phyloP scores from a whole-genome alignment of 306 rosid genomes.

The Datisca glomerata region DNA sequence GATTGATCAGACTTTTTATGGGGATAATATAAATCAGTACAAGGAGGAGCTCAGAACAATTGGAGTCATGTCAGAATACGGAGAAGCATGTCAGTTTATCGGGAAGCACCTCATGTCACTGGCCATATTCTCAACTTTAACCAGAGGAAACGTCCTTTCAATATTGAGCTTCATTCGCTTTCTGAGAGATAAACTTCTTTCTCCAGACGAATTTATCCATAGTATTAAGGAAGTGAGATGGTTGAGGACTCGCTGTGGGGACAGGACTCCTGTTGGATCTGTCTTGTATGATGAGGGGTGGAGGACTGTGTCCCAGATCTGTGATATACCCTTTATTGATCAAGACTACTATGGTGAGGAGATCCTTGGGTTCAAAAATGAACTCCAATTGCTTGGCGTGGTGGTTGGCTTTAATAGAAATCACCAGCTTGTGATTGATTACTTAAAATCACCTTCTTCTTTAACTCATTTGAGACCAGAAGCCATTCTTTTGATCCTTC shows the following conservation, averaged over 20 bases:
- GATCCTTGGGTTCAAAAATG: conserved; percentile 26
- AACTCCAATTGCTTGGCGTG: conserved; percentile 55
- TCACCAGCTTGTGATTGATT: conserved; percentile 28
- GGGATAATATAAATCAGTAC: conserved; percentile 22
- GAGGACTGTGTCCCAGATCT: conserved; percentile 38
- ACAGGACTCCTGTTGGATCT: conserved; percentile 44
- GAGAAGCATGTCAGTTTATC: conserved; percentile 50
- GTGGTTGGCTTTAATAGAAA: conserved; percentile 18
- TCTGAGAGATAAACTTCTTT: conserved; percentile 20
- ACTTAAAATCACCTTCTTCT: conserved; percentile 33
- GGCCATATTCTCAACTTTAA: conserved; percentile 27
- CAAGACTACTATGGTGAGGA: conserved; percentile 32
- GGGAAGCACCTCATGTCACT: conserved; percentile 53
- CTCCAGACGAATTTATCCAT: conserved; percentile 22
- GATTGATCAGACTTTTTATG: conserved; percentile 46
- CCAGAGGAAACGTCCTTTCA: conserved; percentile 22
- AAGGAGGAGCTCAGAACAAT: conserved; percentile 42
- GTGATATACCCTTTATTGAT: conserved; percentile 60
- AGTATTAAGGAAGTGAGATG: conserved; percentile 32
- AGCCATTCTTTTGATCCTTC: conserved; percentile 32
- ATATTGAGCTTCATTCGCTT: conserved; percentile 45
- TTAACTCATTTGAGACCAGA: conserved; percentile 26
- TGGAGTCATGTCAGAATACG: conserved; percentile 59
- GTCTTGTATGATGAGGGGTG: conserved; percentile 41
- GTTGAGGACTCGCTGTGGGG: conserved; percentile 44